Conservation (phyloP, 257 asterid species). For the Catharanthus roseus region DNA sequence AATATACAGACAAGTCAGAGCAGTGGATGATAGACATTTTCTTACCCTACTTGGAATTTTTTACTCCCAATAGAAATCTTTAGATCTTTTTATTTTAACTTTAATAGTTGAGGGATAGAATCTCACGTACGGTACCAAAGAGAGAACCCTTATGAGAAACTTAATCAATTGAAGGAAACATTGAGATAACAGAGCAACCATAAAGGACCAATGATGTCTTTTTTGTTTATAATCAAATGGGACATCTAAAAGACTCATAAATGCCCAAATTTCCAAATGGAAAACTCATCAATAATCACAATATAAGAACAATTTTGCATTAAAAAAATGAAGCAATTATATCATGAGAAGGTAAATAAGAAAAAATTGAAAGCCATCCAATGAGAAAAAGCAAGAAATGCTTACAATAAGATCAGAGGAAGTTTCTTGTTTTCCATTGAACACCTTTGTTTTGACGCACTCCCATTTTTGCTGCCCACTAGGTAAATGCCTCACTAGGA, state of each 20-base stretch:
- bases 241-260: background rate
- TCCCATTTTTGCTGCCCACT: constrained; percentile 94
- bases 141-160: background rate
- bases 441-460: constrained; percentile 75
- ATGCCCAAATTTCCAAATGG: background rate
- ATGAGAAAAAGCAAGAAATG: background rate
- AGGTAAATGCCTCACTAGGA: constrained; percentile 80
- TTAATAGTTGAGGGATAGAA: background rate
- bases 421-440: constrained; percentile 92
- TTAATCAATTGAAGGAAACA: background rate
- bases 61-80: background rate
- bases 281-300: background rate
- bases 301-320: background rate
- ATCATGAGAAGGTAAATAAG: background rate
- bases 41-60: no score
- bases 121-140: background rate
- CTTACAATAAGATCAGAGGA: constrained; percentile 89
- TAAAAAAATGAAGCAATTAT: background rate
- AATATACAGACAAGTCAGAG: no score
- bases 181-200: background rate
- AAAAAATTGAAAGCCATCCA: no score
- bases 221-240: background rate
- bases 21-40: no score
- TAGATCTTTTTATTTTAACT: background rate
- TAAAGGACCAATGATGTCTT: background rate